phyloP scores from a whole-genome alignment of 768 basidiomycete species.

The Kwoniella sp. region DNA sequence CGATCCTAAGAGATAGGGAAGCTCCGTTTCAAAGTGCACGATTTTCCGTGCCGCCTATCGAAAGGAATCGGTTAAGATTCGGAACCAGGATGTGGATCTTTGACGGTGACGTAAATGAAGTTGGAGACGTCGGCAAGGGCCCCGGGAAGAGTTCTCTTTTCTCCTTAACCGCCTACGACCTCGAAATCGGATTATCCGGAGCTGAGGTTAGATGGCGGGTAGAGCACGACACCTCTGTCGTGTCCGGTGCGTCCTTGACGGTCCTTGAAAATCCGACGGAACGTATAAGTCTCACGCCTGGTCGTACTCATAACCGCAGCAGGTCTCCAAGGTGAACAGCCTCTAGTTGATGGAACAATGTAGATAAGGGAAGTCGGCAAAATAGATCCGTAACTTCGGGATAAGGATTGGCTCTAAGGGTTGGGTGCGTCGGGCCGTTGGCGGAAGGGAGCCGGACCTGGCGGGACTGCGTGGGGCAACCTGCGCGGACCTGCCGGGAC shows the following conservation, averaged over 20 bases:
- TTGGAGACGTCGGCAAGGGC: conserved; percentile 66
- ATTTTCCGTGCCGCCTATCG: conserved; percentile 69
- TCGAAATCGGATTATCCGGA: conserved; percentile 75
- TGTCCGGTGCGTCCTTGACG: conserved; percentile 71
- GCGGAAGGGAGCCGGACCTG: conserved; percentile 69
- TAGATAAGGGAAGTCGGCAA: conserved; percentile 80
- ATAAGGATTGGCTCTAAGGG: conserved; percentile 73
- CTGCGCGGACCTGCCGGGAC: conserved; percentile 59
- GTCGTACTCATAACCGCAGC: conserved; percentile 74
- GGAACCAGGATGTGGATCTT: conserved; percentile 67
- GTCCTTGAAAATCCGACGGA: conserved; percentile 81
- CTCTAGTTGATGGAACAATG: conserved; percentile 79
- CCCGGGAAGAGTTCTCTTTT: conserved; percentile 79
- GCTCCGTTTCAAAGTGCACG: conserved; percentile 70
- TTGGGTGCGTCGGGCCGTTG: conserved; percentile 76
- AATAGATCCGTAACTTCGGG: conserved; percentile 74
- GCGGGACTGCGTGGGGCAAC: conserved; percentile 70
- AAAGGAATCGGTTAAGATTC: conserved; percentile 79
- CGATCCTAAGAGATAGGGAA: conserved; percentile 78
- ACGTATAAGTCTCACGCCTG: conserved; percentile 70
- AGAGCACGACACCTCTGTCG: conserved; percentile 72
- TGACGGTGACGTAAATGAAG: conserved; percentile 70
- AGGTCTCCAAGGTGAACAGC: conserved; percentile 80
- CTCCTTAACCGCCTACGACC: conserved; percentile 72
- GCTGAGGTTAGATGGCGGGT: conserved; percentile 72